These are phyloP conservation scores for Prunus yedoensis DNA, from an alignment of 331 rosid genomes.

Conservation along the genomic window DNA sequence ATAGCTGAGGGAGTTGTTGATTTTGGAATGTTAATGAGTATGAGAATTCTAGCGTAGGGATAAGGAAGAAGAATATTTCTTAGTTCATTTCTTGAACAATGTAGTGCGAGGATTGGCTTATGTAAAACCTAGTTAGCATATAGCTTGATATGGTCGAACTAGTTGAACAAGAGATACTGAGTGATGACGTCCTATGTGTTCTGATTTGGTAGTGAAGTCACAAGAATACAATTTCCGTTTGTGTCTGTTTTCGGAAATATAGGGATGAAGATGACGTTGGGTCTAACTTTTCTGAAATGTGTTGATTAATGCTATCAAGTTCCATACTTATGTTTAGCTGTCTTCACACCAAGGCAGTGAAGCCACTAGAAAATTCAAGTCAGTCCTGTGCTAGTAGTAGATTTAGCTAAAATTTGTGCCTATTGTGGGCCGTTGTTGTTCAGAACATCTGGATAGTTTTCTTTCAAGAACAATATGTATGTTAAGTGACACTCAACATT, in stretches of 20 bases:
- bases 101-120: neutral
- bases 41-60: neutral
- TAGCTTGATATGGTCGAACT: neutral
- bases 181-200: neutral
- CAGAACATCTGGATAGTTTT: slow-evolving; percentile 13
- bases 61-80: neutral
- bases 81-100: neutral
- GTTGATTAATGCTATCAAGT: neutral
- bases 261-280: neutral
- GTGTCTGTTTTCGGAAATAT: neutral
- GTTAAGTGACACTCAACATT: slow-evolving; percentile 33
- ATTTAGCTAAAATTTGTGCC: slow-evolving; percentile 5
- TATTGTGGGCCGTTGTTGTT: neutral
- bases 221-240: neutral
- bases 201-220: neutral
- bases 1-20: neutral
- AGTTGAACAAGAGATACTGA: neutral
- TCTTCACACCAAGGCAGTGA: neutral
- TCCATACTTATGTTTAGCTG: neutral
- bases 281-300: slow-evolving; percentile 12
- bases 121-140: neutral
- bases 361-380: neutral
- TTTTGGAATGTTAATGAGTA: neutral
- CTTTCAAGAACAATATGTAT: neutral
- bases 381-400: slow-evolving; percentile 2